phyloP scores from a whole-genome alignment of 768 basidiomycete species.

The Arthromyces matolae region DNA sequence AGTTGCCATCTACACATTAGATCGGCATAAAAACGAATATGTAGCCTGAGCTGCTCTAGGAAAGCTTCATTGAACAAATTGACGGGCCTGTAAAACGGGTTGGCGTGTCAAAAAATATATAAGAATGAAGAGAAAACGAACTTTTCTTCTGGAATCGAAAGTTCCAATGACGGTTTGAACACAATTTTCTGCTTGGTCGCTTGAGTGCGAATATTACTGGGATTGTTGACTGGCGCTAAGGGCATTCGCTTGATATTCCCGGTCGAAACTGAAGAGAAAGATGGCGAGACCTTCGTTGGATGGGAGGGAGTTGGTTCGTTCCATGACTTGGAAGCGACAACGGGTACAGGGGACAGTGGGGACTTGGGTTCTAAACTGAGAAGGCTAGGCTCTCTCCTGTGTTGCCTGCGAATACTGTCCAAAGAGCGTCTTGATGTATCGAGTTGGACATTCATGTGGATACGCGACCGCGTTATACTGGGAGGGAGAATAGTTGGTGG shows the following conservation, averaged over 20 bases:
- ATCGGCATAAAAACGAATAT: conserved; percentile 73
- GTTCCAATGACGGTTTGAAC: conserved; percentile 34
- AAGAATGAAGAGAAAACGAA: conserved; percentile 7
- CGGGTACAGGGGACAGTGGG: conserved; percentile 12
- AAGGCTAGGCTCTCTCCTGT: conserved; percentile 27
- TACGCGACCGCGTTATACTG: background rate
- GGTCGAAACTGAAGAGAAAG: conserved; percentile 42
- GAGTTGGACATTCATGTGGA: background rate
- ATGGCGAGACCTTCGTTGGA: conserved; percentile 30
- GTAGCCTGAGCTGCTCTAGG: conserved; percentile 42
- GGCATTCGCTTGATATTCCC: conserved; percentile 39
- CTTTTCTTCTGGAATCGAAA: conserved; percentile 6
- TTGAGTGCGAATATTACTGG: conserved; percentile 28
- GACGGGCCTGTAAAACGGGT: conserved; percentile 22
- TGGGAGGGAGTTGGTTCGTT: conserved; percentile 38
- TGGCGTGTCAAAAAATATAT: conserved; percentile 6
- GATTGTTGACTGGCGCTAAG: conserved; percentile 11
- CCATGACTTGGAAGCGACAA: conserved; percentile 50
- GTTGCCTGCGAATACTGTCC: conserved; percentile 15
- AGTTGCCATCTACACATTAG: conserved; percentile 72
- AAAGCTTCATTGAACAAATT: conserved; percentile 31
- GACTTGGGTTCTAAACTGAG: conserved; percentile 12
- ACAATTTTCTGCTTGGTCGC: conserved; percentile 29
- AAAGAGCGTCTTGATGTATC: background rate
- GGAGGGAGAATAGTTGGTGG: conserved; percentile 17